A percentile compares a stretch with the other conserved stretches of the same genome.
These are phyloP conservation scores for Rhinocladiella mackenziei DNA, from an alignment of 2,329 filamentous ascomycete species.

Conservation along the genomic window DNA sequence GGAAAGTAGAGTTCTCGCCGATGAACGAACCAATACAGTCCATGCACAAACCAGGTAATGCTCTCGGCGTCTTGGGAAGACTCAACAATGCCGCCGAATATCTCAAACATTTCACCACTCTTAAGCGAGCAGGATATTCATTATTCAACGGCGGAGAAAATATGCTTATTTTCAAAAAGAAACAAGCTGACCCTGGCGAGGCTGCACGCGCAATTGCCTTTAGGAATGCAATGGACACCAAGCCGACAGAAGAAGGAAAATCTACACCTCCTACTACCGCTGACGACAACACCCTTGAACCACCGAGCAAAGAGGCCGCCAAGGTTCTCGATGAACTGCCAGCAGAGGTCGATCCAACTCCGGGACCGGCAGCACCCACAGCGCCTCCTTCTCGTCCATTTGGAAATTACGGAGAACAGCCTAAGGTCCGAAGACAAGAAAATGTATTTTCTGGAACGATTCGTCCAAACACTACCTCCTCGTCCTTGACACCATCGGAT, in stretches of 20 bases:
- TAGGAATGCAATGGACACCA: no score
- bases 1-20: constrained; percentile 23
- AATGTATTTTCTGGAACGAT: constrained; percentile 28
- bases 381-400: constrained; percentile 13
- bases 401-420: background rate
- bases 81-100: constrained; percentile 42
- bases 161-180: constrained; percentile 27
- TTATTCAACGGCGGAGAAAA: constrained; percentile 41
- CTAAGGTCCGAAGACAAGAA: constrained; percentile 25
- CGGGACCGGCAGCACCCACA: constrained; percentile 24
- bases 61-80: constrained; percentile 37
- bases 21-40: constrained; percentile 12
- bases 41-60: constrained; percentile 18
- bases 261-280: background rate
- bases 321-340: constrained; percentile 26
- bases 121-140: constrained; percentile 41
- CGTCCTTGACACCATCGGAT: background rate
- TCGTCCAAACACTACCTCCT: constrained; percentile 10
- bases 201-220: no score
- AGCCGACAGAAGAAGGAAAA: background rate
- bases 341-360: constrained; percentile 11
- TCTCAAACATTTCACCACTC: constrained; percentile 37
- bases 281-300: background rate
- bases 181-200: constrained; percentile 6
- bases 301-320: constrained; percentile 12